Base-by-base conservation (phyloP, 2,329 filamentous ascomycete species). In the Exophiala bonariae region DNA sequence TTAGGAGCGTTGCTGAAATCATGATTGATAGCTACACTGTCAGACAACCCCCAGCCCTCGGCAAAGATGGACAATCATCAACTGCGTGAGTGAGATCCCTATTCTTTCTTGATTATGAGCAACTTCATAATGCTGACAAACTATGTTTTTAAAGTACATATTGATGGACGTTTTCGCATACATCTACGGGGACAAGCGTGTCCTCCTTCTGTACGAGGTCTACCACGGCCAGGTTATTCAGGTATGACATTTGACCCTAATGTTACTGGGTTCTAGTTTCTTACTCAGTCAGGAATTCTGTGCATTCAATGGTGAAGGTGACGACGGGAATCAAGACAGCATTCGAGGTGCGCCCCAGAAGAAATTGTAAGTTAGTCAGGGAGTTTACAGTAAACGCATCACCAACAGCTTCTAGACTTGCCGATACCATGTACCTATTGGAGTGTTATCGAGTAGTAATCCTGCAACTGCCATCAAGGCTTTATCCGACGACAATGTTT, bases 381-480 rank as follows among this genome's bases (percentile, higher is more conserved):
- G n/a, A 9, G 9, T n/a, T n/a, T 31, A 31, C 28, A 31, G 9
- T n/a, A 9, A 31, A 9, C n/a, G 28, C 9, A 31, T 31, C 28
- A n/a, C 28, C n/a, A n/a, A 31, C n/a, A 31, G 28, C n/a, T 9
- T n/a, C 28, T 31, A 31, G 28, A 31, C 9, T 31, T 31, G 28
- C 28, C 28, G 28, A 31, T 31, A 31, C 28, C 9, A n/a, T 34
- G 14, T 34, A 7, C 32, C 6, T 41, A 13, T 28, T 47, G 14
- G 36, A 47, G 17, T 47, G 44, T 16, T 47, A 47, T 41, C 44
- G 44, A 23, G 44, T 47, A 6, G 23, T 47, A 5, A 22, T 47
- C 13, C 44, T 47, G 4, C 44, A 47, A 19, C 19, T 13, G 7
- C 36, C 36, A 7, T 7, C 44, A 3, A 37, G n/a, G 17, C 14